Base-by-base conservation (phyloP, 805 yeast genomes). In the Teunomyces barrocoloradensis region DNA sequence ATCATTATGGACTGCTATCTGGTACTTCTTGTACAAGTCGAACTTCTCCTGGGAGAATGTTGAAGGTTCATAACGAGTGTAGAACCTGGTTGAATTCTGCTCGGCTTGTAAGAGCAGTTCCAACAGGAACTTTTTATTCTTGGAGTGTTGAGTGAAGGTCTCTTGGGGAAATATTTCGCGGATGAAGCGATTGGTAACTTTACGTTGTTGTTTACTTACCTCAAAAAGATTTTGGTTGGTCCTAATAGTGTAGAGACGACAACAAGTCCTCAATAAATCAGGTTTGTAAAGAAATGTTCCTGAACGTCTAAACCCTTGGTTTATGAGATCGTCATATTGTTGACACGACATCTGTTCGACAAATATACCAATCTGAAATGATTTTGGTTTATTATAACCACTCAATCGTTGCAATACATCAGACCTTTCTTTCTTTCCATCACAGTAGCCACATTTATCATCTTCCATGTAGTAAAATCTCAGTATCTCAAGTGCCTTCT, bases 241-340 rank as follows among this genome's bases (percentile, higher is more conserved):
- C 45, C 97, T 64, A 13, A 90, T 87, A 0, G 96, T 85, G 61
- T 81, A 88, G 63, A 83, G 75, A 17, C 91, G 74, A 56, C 97
- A 90, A 60, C 97, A 90, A 36, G 81, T 80, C 34, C 90, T 64
- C 27, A 85, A 58, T 51, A 81, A 63, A 60, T 91, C 96, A 0
- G 87, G 81, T 57, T 77, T 71, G 46, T 77, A 87, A 6, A 85
- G 51, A 53, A 80, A 86, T 2, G 65, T 61, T 0, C 97, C 97
- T 28, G 94, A 85, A 46, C 97, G 70, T 61, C 96, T 78, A 59
- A 79, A 89, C 2, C 96, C 96, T 54, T 74, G 68, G 55, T 89
- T 83, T 56, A 91, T 80, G 53, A 87, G 60, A 17, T 55, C 58
- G 57, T 87, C 91, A 58, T 89, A 89, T 23, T 75, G 77, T 13